Conservation (phyloP, 768 basidiomycete genomes). For the Amanita inopinata region DNA sequence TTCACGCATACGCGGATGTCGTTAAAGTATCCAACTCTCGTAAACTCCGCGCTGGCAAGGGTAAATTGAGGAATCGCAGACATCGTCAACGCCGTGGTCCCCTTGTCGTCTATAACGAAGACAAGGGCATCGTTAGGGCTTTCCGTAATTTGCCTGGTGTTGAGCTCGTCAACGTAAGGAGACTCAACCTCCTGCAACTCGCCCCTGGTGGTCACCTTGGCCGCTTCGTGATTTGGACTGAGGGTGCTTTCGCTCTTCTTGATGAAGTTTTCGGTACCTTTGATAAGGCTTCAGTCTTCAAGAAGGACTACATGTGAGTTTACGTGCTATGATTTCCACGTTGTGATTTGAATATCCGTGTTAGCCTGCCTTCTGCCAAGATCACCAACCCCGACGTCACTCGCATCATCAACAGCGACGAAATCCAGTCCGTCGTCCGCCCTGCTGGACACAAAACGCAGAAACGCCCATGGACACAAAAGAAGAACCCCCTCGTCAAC, state of each 20-base stretch:
- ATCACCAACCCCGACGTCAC: constrained; percentile 96
- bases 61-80: constrained; percentile 93
- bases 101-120: constrained; percentile 93
- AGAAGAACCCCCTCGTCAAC: constrained; percentile 98
- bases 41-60: constrained; percentile 94
- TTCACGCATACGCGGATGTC: constrained; percentile 87
- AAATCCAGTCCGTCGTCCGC: constrained; percentile 95
- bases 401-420: constrained; percentile 94
- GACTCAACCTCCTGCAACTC: constrained; percentile 96
- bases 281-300: constrained; percentile 75
- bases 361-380: constrained; percentile 88
- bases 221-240: constrained; percentile 99
- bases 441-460: constrained; percentile 75
- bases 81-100: constrained; percentile 97
- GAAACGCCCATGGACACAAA: constrained; percentile 96
- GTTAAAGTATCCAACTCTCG: constrained; percentile 96
- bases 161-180: constrained; percentile 88
- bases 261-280: constrained; percentile 95
- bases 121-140: constrained; percentile 94
- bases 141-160: constrained; percentile 99
- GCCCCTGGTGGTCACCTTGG: constrained; percentile 99
- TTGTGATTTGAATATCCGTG: neutral
- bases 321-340: neutral
- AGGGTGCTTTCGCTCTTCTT: constrained; percentile 83
- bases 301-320: constrained; percentile 81